These are phyloP conservation scores for Phytopythium oedochilum DNA, from an alignment of 352 stramenopile species.

Conservation along the genomic window DNA sequence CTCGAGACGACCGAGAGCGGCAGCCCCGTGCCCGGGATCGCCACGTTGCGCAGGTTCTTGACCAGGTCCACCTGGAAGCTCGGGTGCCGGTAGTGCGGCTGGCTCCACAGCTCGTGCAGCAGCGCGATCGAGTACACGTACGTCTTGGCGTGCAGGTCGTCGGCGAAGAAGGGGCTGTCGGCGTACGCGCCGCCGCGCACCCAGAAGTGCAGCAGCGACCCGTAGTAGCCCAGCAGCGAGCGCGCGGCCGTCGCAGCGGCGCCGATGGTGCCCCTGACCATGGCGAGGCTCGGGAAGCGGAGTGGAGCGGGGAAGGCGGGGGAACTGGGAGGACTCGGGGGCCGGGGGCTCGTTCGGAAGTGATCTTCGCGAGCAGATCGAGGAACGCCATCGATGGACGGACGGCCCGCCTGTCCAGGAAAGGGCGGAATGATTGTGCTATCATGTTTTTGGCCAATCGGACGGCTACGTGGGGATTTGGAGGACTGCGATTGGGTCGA, in stretches of 20 bases:
- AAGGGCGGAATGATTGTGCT: background rate
- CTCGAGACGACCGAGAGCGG: conserved; percentile 88
- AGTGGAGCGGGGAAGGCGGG: no score
- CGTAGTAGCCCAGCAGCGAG: conserved; percentile 72
- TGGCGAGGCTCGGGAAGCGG: conserved; percentile 4
- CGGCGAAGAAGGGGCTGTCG: conserved; percentile 73
- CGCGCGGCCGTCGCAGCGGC: conserved; percentile 16
- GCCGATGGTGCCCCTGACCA: conserved; percentile 26
- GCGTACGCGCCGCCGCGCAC: conserved; percentile 64
- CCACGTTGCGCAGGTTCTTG: conserved; percentile 97
- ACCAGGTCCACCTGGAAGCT: conserved; percentile 93
- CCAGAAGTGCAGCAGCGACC: conserved; percentile 77
- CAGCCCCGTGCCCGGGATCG: conserved; percentile 95
- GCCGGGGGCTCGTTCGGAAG: background rate
- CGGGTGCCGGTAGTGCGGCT: conserved; percentile 96
- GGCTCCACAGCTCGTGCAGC: conserved; percentile 92
- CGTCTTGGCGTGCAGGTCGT: conserved; percentile 83
- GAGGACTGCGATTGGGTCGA: background rate
- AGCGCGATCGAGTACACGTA: conserved; percentile 95
- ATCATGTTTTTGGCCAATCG: background rate
- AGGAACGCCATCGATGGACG: background rate
- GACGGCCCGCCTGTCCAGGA: no score
- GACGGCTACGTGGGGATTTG: background rate
- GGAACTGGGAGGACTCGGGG: background rate
- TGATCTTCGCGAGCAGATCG: conserved; percentile 5